Evolutionary conservation across 2,329 filamentous ascomycete genomes (phyloP).

Genomic region (Pezicula neosporulosa): DNA sequence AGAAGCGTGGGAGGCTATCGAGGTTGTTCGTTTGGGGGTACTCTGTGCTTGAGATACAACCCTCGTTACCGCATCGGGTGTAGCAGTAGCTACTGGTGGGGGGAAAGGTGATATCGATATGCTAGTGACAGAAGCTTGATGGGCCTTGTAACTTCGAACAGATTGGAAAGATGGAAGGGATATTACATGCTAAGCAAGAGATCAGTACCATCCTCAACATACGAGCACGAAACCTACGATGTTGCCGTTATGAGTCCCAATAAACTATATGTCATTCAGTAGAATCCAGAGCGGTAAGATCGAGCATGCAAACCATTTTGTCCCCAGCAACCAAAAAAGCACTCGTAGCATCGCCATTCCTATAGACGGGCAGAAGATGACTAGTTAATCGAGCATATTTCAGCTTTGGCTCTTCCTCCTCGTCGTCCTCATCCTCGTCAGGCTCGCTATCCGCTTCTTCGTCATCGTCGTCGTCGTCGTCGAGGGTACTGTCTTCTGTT

Average conservation of each 20-base stretch:
- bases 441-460: constrained; percentile 46
- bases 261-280: constrained; percentile 55
- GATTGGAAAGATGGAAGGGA: constrained; percentile 78
- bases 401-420: constrained; percentile 89
- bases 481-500: constrained; percentile 14
- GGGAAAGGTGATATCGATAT: constrained; percentile 89
- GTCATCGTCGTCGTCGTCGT: constrained; percentile 27
- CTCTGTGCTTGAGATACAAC: constrained; percentile 25
- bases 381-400: constrained; percentile 90
- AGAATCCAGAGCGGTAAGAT: not conserved
- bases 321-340: constrained; percentile 87
- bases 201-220: constrained; percentile 27
- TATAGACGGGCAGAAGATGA: constrained; percentile 76
- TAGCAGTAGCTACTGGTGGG: constrained; percentile 45
- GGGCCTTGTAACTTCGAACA: constrained; percentile 84
- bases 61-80: constrained; percentile 32
- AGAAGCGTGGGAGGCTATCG: constrained; percentile 42
- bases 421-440: constrained; percentile 70
- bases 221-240: constrained; percentile 59
- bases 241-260: constrained; percentile 95
- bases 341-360: constrained; percentile 93
- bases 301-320: constrained; percentile 72
- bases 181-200: constrained; percentile 66
- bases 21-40: constrained; percentile 30
- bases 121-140: constrained; percentile 84